A percentile compares a stretch with the other conserved stretches of the same genome.
Evolutionary conservation across 2,329 filamentous ascomycete genomes (phyloP).

Genomic region (Fusarium heterosporum): DNA sequence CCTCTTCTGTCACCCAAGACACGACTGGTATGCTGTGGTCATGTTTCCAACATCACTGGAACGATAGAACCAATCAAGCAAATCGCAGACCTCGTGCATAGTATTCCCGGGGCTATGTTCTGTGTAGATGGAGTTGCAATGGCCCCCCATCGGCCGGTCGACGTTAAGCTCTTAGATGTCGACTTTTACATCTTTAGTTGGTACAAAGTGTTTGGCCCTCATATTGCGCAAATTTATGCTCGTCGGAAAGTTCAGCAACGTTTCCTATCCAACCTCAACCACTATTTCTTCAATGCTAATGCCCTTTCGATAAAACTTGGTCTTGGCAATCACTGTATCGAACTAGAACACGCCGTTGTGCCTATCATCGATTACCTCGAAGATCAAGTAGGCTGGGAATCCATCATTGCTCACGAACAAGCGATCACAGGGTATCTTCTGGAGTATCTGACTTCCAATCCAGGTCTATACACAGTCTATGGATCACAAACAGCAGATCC

Average conservation of each 20-base stretch:
- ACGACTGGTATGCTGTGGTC: not conserved
- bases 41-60: constrained; percentile 11
- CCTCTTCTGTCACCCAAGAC: constrained; percentile 5
- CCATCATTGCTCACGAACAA: not conserved
- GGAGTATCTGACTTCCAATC: not conserved
- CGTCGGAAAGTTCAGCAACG: constrained; percentile 1
- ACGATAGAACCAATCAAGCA: constrained; percentile 9
- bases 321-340: constrained; percentile 1
- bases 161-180: constrained; percentile 75
- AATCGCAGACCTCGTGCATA: constrained; percentile 10
- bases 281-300: not conserved
- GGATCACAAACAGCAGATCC: not conserved
- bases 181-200: constrained; percentile 83
- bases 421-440: constrained; percentile 2
- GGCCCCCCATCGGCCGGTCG: constrained; percentile 77
- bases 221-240: constrained; percentile 49
- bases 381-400: constrained; percentile 5
- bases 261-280: constrained; percentile 1
- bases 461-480: not conserved
- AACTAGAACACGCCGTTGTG: not conserved
- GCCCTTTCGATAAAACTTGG: not conserved
- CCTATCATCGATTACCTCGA: constrained; percentile 6
- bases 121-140: constrained; percentile 79
- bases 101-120: constrained; percentile 5
- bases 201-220: constrained; percentile 87